Evolutionary conservation across 192 early-diverging fungal species (phyloP), one percentile per base, ranked within the genome.

Genomic region (Funneliformis geosporum): DNA sequence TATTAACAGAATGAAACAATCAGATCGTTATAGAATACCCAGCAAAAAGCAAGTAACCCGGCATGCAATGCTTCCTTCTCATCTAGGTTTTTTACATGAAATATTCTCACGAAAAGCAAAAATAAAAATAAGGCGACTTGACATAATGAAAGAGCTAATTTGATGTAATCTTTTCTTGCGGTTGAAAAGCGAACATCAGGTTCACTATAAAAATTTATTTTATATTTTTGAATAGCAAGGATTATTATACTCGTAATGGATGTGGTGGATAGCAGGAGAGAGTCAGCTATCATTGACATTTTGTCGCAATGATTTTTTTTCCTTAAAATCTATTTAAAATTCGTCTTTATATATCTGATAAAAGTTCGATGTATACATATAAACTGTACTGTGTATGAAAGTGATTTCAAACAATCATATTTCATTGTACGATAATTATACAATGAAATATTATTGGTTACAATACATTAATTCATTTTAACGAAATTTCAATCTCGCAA

Each of bases 21-120:
- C 33, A 38, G 21, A 67, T 39, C 3, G 5, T 39, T n/a, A 71
- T 5, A 71, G 10, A n/a, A 60, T 62, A 76, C 74, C 74, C 55
- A 76, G 38, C 60, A 76, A 42, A 76, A 8, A 5, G 74, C 8
- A 60, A 76, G 9, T 27, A 62, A 43, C 40, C 33, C 74, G 18
- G 55, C 27, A 23, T 47, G 23, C 4, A 38, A 28, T 11, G 18
- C 14, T 16, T 6, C 18, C 11, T 1, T 76, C 16, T 8, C 11
- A 1, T 59, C 21, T 23, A 42, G 8, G 10, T 42, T 11, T 9
- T 44, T 6, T 4, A 18, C 16, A 76, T 55, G 21, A 55, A 55
- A 55, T 55, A 76, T 25, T 61, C 33, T 40, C 9, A 28, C 42
- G 39, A 40, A 40, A 46, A 71, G 2, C 21, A 71, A 42, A 5